Base-by-base conservation (phyloP, 345 rosid genomes). In the Rhodomyrtus tomentosa region DNA sequence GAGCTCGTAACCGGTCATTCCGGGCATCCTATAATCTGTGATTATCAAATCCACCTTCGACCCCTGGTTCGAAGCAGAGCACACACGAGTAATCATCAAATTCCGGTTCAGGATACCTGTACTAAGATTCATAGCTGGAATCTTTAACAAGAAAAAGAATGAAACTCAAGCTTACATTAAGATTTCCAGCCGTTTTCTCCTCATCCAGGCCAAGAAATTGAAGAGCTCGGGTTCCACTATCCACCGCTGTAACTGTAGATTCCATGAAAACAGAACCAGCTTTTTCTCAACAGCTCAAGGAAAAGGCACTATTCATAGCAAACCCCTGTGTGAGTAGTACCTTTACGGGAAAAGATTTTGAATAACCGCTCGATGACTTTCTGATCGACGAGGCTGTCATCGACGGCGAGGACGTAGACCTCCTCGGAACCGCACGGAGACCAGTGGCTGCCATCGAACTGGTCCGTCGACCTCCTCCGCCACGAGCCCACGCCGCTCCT, bases 21-120 rank as follows among this genome's bases (percentile, higher is more conserved):
- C 99, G 42, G 99, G 99, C 99, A 97, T 97, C 48, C 98, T 95
- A 84, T 97, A 97, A 84, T 97, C 99, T 6, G 99, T 97, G 55
- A 97, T 97, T 48, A 97, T 93, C 85, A 95, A 87, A 91, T 97
- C 98, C 86, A 97, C 98, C 85, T 97, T 97, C 85, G 92, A 88
- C 82, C 90, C 89, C 96, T 96, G 83, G 62, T 42, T 83, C 68
- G n/a, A 42, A 40, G 55, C 82, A n/a, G 38, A 36, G 50, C 50
- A 38, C 53, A 73, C 40, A 7, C 20, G 40, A 45, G 24, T 6
- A 50, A 12, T 49, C 52, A 81, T 10, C 22, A 79, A 32, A 32
- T 68, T 68, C 45, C 76, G 76, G 24, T 68, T 36, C 42, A 36
- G 42, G 42, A 62, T 32, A 32, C 76, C 76, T 32, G 42, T 32